Base-by-base conservation (phyloP, 1,139 yeast genomes). In the Taphrina confusa region DNA sequence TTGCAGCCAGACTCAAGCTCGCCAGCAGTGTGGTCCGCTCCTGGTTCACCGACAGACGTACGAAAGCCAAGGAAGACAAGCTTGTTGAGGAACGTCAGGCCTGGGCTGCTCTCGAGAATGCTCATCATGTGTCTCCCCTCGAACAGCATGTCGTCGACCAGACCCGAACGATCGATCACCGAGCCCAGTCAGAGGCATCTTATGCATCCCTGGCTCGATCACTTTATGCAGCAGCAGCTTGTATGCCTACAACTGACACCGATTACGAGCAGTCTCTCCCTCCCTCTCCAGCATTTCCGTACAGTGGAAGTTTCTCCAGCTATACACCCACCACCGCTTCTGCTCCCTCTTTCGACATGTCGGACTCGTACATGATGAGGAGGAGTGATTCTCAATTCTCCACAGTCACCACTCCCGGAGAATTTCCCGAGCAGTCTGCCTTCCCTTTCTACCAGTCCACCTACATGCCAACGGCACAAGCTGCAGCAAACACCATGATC, bases 181-280 rank as follows among this genome's bases (percentile, higher is more conserved):
- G 20, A n/a, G 25, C 42, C 22, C 52, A 47, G 31, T 47, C 52
- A 5, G 22, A 47, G 14, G 52, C 52, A 4, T 31, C 52, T 20
- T 34, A 47, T 33, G 52, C 52, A 5, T 47, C 52, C 18, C 30
- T 47, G 37, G 52, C 52, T 14, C 52, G 52, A 4, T 47, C 52
- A 4, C 52, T 47, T 20, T 16, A 27, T 9, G 52, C 52, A 12
- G 52, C 52, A 4, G 39, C 27, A 2, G 42, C 27, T 16, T 47
- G 42, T 20, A 31, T 47, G 42, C 52, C 52, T 2, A 16, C 39
- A 8, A 31, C 18, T 18, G 42, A 47, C 30, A 33, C 9, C 16
- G 47, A 23, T n/a, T 47, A 47, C 42, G 52, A 47, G 4, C 34
- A 9, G 8, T 47, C 52, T 25, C 18, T 33, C 30, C 52, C 52